These are phyloP conservation scores for Emydomyces testavorans DNA, from an alignment of 2,329 filamentous ascomycete species.

Conservation along the genomic window DNA sequence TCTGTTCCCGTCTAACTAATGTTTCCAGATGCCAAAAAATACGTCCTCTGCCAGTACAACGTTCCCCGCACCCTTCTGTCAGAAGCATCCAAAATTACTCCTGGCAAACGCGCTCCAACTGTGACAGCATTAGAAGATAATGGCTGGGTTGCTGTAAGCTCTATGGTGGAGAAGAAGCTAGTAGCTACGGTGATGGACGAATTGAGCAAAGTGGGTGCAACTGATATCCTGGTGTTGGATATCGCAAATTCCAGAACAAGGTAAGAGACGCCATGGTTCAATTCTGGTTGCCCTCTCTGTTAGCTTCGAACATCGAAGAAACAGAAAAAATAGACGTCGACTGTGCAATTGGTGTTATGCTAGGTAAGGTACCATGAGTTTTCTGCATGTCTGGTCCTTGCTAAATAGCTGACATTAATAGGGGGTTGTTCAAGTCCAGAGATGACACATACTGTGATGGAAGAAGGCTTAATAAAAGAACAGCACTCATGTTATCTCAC, in stretches of 20 bases:
- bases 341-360: too few relatives aligned
- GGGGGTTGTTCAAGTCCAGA: too few relatives aligned
- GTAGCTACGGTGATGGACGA: constrained; percentile 82
- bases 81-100: constrained; percentile 64
- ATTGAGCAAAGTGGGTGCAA: constrained; percentile 61
- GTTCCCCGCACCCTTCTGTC: constrained; percentile 59
- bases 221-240: constrained; percentile 73
- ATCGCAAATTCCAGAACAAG: constrained; percentile 65
- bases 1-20: constrained; percentile 10
- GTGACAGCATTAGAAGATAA: constrained; percentile 79
- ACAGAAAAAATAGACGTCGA: too few relatives aligned
- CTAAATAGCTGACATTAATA: too few relatives aligned
- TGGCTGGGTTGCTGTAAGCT: constrained; percentile 86
- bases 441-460: too few relatives aligned
- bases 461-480: too few relatives aligned
- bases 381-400: too few relatives aligned
- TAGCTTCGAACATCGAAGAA: too few relatives aligned
- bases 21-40: constrained; percentile 63
- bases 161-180: constrained; percentile 83
- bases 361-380: too few relatives aligned
- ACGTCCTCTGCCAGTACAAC: constrained; percentile 94
- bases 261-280: constrained; percentile 12
- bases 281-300: background rate
- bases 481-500: too few relatives aligned
- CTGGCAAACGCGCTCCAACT: constrained; percentile 86